These are phyloP conservation scores for Mycena rosella DNA, from an alignment of 768 basidiomycete genomes.

Conservation along the genomic window DNA sequence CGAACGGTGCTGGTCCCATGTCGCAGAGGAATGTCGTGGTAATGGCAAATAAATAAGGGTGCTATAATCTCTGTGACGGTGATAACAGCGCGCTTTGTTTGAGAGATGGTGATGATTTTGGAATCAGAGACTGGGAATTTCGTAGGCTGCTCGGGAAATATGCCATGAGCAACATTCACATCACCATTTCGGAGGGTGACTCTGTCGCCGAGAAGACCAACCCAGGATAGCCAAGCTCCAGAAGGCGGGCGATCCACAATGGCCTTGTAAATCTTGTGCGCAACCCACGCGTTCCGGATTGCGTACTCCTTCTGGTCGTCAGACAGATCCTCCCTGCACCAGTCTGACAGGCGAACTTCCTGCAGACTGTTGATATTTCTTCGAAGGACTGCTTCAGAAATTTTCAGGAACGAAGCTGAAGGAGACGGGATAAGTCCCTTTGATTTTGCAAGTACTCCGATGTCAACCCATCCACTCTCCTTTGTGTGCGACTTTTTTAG, in stretches of 20 bases:
- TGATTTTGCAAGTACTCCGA: slow-evolving; percentile 2
- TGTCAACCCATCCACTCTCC: neutral
- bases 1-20: neutral
- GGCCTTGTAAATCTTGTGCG: neutral
- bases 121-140: neutral
- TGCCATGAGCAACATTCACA: neutral
- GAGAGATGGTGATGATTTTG: neutral
- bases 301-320: slow-evolving; percentile 1
- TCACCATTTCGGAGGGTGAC: slow-evolving; percentile 3
- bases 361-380: neutral
- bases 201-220: neutral
- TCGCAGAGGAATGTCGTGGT: neutral
- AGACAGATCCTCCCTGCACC: neutral
- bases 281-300: neutral
- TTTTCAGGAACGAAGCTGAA: neutral
- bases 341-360: neutral
- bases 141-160: neutral
- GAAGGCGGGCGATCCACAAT: slow-evolving; percentile 1
- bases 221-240: neutral
- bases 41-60: neutral
- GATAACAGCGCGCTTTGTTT: neutral
- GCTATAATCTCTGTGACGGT: neutral
- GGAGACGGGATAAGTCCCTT: slow-evolving; percentile 1
- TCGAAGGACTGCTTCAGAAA: slow-evolving; percentile 3
- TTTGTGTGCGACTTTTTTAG: neutral